These are phyloP conservation scores for Flaveria robusta DNA, from an alignment of 129 eudicot species.

Conservation along the genomic window DNA sequence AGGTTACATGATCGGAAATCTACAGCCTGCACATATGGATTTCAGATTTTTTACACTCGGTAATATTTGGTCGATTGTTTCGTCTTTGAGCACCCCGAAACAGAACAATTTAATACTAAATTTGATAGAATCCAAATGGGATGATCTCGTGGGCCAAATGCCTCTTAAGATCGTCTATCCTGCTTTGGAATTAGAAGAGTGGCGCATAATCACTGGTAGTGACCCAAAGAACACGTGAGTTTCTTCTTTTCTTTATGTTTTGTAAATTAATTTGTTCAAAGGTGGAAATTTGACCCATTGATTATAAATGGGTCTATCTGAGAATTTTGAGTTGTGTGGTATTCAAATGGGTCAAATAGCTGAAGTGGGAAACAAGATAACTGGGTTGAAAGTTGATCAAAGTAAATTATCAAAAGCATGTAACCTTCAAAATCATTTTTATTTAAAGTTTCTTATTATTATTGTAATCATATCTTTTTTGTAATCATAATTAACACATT, in stretches of 20 bases:
- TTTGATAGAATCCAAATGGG: conserved; percentile 91
- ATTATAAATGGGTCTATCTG: background rate
- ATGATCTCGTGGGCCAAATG: conserved; percentile 84
- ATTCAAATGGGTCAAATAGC: conserved; percentile 7
- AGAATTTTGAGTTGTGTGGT: background rate
- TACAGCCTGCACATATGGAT: conserved; percentile 99
- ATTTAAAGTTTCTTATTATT: background rate
- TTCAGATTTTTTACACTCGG: conserved; percentile 97
- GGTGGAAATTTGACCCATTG: background rate
- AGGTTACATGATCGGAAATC: conserved; percentile 91
- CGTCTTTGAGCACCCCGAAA: conserved; percentile 92
- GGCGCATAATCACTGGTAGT: conserved; percentile 97
- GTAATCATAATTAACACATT: background rate
- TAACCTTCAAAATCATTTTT: background rate
- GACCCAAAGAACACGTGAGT: conserved; percentile 98
- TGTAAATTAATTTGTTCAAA: background rate
- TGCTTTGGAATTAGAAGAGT: conserved; percentile 89
- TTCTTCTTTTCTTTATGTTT: background rate
- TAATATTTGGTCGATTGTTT: conserved; percentile 84
- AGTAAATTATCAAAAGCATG: background rate
- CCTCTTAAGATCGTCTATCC: conserved; percentile 91
- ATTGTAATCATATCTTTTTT: background rate
- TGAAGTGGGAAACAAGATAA: background rate
- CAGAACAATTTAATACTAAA: conserved; percentile 74
- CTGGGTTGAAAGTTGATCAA: background rate